Evolutionary conservation across 2,329 filamentous ascomycete species (phyloP), one percentile per base, ranked within the genome.

Genomic region (Colletotrichum nymphaeae): DNA sequence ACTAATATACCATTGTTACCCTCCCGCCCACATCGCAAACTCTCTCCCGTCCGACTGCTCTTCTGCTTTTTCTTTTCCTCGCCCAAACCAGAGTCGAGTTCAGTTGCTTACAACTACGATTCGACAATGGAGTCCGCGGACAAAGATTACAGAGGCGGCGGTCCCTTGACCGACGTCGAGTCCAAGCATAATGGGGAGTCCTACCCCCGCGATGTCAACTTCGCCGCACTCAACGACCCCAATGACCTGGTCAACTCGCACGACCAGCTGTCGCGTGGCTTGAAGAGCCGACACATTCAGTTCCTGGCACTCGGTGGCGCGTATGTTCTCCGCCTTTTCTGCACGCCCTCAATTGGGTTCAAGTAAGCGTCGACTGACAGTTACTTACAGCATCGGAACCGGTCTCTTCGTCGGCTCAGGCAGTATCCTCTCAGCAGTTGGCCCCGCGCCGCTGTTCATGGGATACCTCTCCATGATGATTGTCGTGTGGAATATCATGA

Each of bases 361-460:
- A 24, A 7, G 32, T 24, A 22, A 11, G 4, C 3, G 19, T 9
- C 30, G 22, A 14, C 70, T 75, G 30, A 76, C 72, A 60, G 57
- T 4, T 42, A 49, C 2, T 56, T 46, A 69, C 76, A 87, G 79
- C 26, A 92, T 92, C 75, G 90, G 90, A 68, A 92, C 90, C 4
- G 90, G 90, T 76, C 85, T 92, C 24, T 92, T 92, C 79, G 86
- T 93, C 73, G 89, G 90, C 69, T 90, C 88, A 49, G 90, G 90
- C 28, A 82, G 82, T 71, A 89, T 91, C 65, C 82, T 92, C 65
- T 83, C 86, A 42, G 82, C 83, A 11, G 87, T 88, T 32, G 91
- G 91, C 2, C 91, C 91, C 3, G 92, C 91, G 5, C 91, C 93
- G 0, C 83, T 95, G 19, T 88, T 95, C 79, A 91, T 95, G 81